Evolutionary conservation across 257 asterid genomes (phyloP).

Genomic region (Ocimum tenuiflorum): DNA sequence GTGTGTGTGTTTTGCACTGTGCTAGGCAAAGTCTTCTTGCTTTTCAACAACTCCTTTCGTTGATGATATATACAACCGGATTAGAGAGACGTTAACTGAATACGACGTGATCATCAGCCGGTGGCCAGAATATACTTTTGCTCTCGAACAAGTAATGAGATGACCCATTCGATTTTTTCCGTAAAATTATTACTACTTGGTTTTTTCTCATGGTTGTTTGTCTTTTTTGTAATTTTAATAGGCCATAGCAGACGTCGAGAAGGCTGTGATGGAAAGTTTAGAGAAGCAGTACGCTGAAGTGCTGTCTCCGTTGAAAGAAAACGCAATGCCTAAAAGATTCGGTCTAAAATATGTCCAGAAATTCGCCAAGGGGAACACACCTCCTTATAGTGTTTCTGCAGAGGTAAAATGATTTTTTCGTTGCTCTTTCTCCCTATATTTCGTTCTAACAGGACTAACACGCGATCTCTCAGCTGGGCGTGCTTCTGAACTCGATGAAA

Average conservation of each 20-base stretch:
- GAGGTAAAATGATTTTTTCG: constrained; percentile 42
- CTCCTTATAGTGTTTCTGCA: constrained; percentile 41
- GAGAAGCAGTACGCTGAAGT: constrained; percentile 85
- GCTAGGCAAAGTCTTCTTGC: constrained; percentile 54
- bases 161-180: neutral
- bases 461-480: constrained; percentile 54
- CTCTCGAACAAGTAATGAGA: constrained; percentile 56
- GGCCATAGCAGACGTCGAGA: constrained; percentile 92
- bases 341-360: constrained; percentile 86
- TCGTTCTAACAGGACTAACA: neutral
- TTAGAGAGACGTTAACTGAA: constrained; percentile 68
- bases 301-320: constrained; percentile 71
- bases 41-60: constrained; percentile 66
- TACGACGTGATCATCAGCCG: constrained; percentile 76
- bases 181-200: neutral
- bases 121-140: constrained; percentile 87
- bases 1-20: too few species aligned
- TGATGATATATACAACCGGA: constrained; percentile 59
- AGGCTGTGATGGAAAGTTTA: constrained; percentile 71
- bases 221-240: constrained; percentile 18
- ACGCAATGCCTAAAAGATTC: constrained; percentile 57
- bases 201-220: neutral
- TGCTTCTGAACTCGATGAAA: constrained; percentile 79
- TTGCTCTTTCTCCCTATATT: neutral
- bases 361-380: constrained; percentile 56